Conservation (phyloP, 345 rosid species). For the Euclidium syriacum region DNA sequence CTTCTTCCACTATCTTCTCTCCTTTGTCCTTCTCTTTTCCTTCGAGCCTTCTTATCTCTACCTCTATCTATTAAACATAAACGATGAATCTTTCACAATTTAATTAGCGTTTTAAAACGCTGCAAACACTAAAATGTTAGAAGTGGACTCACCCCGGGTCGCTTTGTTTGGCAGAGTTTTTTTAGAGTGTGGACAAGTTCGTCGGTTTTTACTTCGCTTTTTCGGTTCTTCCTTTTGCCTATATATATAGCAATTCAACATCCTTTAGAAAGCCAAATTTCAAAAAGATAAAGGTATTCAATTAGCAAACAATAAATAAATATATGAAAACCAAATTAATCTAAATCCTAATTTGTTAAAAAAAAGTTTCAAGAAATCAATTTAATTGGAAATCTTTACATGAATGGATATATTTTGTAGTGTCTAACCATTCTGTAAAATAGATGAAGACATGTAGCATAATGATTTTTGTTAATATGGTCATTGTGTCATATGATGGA, state of each 20-base stretch:
- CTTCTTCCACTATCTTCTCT: conserved; percentile 62
- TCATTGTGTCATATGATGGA: no score
- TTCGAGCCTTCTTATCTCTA: conserved; percentile 46
- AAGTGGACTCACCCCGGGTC: conserved; percentile 56
- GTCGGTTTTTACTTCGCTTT: conserved; percentile 38
- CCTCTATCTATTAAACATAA: conserved; percentile 39
- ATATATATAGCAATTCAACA: background rate
- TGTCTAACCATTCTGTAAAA: no score
- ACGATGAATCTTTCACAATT: background rate
- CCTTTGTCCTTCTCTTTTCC: conserved; percentile 65
- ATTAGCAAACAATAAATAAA: no score
- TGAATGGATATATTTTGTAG: no score
- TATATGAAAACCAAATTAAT: no score
- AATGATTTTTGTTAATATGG: no score
- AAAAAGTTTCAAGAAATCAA: no score
- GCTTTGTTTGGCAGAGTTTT: conserved; percentile 48
- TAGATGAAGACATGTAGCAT: no score
- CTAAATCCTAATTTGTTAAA: no score
- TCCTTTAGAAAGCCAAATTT: background rate
- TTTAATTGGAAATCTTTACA: no score
- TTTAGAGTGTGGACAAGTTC: conserved; percentile 57
- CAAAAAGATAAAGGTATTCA: no score
- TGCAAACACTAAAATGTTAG: background rate
- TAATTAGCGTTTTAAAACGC: conserved; percentile 9
- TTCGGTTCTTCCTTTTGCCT: conserved; percentile 34